phyloP scores from a whole-genome alignment of 768 basidiomycete genomes.

The Astraeus odoratus region DNA sequence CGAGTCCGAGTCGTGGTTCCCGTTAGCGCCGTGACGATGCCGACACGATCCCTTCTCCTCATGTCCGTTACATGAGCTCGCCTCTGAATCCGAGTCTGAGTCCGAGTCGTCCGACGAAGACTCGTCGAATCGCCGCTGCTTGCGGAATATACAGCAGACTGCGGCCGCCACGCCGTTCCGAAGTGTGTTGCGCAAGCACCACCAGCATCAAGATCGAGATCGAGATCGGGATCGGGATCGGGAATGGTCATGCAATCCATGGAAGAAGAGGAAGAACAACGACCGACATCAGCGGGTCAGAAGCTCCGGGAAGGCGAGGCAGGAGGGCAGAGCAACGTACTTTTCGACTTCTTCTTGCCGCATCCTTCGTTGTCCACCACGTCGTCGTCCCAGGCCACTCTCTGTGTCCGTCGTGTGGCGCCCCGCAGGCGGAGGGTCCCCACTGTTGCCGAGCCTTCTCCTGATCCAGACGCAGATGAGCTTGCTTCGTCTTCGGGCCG shows the following conservation, averaged over 20 bases:
- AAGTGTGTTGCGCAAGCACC: too few species aligned
- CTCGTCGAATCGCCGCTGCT: slow-evolving; percentile 72
- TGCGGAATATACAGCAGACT: slow-evolving; percentile 97
- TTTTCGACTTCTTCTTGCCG: slow-evolving; percentile 90
- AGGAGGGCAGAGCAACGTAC: slow-evolving; percentile 38
- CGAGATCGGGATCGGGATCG: background rate
- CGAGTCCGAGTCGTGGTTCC: slow-evolving; percentile 12
- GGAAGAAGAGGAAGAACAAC: background rate
- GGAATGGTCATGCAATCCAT: background rate
- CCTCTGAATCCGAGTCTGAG: slow-evolving; percentile 44
- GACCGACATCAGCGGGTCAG: background rate
- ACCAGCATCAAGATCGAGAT: background rate
- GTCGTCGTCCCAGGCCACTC: slow-evolving; percentile 79
- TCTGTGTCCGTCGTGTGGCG: slow-evolving; percentile 34
- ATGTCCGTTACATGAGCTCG: slow-evolving; percentile 17
- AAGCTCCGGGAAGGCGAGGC: too few species aligned
- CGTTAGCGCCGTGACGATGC: slow-evolving; percentile 4
- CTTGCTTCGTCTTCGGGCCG: slow-evolving; percentile 20
- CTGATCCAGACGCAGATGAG: slow-evolving; percentile 16
- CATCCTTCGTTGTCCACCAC: slow-evolving; percentile 88
- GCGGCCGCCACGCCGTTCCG: too few species aligned
- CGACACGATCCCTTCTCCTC: background rate
- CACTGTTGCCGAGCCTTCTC: slow-evolving; percentile 59
- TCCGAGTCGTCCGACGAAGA: slow-evolving; percentile 74
- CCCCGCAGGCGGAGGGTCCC: slow-evolving; percentile 12